phyloP scores from a whole-genome alignment of 2,329 filamentous ascomycete genomes.

The Cyclaneusma minus region DNA sequence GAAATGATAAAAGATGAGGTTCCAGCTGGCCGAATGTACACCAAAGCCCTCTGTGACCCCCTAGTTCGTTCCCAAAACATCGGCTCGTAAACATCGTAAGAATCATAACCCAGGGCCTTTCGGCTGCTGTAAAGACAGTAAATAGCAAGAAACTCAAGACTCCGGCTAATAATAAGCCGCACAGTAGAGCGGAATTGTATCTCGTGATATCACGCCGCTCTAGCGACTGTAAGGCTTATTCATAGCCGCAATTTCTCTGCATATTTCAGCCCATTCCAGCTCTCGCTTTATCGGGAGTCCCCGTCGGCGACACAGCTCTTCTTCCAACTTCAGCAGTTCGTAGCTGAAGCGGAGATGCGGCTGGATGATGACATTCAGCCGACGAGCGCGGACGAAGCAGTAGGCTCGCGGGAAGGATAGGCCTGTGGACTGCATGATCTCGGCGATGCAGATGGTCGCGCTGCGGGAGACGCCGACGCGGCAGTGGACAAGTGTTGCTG shows the following conservation, averaged over 20 bases:
- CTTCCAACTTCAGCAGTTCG: slow-evolving; percentile 93
- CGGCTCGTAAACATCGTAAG: too few relatives aligned
- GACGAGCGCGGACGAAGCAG: slow-evolving; percentile 83
- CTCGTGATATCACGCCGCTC: too few relatives aligned
- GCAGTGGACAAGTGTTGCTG: slow-evolving; percentile 87
- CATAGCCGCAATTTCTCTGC: slow-evolving; percentile 86
- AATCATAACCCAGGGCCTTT: too few relatives aligned
- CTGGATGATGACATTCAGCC: slow-evolving; percentile 96
- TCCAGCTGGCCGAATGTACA: too few relatives aligned
- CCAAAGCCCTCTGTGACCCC: too few relatives aligned
- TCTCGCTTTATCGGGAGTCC: slow-evolving; percentile 50
- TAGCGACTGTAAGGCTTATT: slow-evolving; percentile 81
- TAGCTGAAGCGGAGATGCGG: slow-evolving; percentile 91
- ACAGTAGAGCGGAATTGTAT: too few relatives aligned
- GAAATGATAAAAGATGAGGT: too few relatives aligned
- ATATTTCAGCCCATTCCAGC: slow-evolving; percentile 79
- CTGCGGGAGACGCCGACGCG: slow-evolving; percentile 90
- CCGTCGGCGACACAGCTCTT: slow-evolving; percentile 43
- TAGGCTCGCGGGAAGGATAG: slow-evolving; percentile 86
- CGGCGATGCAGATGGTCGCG: slow-evolving; percentile 96
- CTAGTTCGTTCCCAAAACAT: too few relatives aligned
- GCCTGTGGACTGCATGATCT: slow-evolving; percentile 73
- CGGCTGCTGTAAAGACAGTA: too few relatives aligned
- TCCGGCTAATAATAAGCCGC: too few relatives aligned
- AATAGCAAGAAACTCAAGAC: too few relatives aligned